Evolutionary conservation across 78 protist species (phyloP).

Genomic region (Dictyostelium discoideum): dicty_2.7 NC_007091.3:498501-499000

Average conservation of each 20-base stretch:
- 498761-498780: slow-evolving; percentile 35
- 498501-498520: no score
- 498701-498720: background rate
- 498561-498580: no score
- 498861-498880: slow-evolving; percentile 70
- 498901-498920: slow-evolving; percentile 85
- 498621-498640: background rate
- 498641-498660: background rate
- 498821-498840: slow-evolving; percentile 52
- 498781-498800: background rate
- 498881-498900: slow-evolving; percentile 81
- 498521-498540: no score
- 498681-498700: background rate
- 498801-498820: slow-evolving; percentile 19
- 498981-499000: slow-evolving; percentile 82
- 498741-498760: slow-evolving; percentile 39
- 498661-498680: background rate
- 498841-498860: slow-evolving; percentile 65
- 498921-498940: slow-evolving; percentile 83
- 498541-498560: no score
- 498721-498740: background rate
- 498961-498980: slow-evolving; percentile 84
- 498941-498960: slow-evolving; percentile 84
- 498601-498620: background rate
- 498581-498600: no score